These are phyloP conservation scores for Hymenoscyphus fructigenus DNA, from an alignment of 2,329 filamentous ascomycete species.

Conservation along the genomic window DNA sequence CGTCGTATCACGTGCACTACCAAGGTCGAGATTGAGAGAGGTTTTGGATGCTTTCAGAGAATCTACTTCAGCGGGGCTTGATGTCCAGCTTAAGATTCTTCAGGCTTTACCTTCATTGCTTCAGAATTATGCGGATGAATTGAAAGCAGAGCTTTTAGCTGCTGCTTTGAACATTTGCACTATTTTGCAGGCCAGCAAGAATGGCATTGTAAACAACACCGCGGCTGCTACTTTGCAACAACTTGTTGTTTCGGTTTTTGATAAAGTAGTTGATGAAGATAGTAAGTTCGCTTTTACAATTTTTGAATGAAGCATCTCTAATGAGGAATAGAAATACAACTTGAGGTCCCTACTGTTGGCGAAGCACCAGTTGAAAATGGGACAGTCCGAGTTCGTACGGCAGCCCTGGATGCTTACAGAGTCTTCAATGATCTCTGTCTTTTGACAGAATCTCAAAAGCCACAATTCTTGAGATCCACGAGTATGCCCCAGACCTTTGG, in stretches of 20 bases:
- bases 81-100: constrained; percentile 93
- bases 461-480: constrained; percentile 78
- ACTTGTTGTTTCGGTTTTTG: constrained; percentile 87
- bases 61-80: constrained; percentile 74
- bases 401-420: constrained; percentile 81
- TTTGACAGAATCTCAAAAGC: constrained; percentile 78
- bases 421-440: constrained; percentile 90
- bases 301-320: background rate
- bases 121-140: constrained; percentile 82
- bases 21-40: constrained; percentile 76
- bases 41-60: constrained; percentile 86
- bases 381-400: constrained; percentile 65
- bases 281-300: constrained; percentile 48
- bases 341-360: constrained; percentile 58
- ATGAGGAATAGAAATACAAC: constrained; percentile 31
- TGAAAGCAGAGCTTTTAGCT: constrained; percentile 78
- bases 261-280: constrained; percentile 83
- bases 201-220: constrained; percentile 90
- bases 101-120: constrained; percentile 87
- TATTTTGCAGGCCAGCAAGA: constrained; percentile 86
- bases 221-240: constrained; percentile 96
- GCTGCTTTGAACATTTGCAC: constrained; percentile 88
- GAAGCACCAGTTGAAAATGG: constrained; percentile 68
- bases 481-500: constrained; percentile 79
- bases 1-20: constrained; percentile 77